A percentile compares a stretch with the other conserved stretches of the same genome.
Conservation (phyloP, 441 rosid genomes). For the Erodium texanum region DNA sequence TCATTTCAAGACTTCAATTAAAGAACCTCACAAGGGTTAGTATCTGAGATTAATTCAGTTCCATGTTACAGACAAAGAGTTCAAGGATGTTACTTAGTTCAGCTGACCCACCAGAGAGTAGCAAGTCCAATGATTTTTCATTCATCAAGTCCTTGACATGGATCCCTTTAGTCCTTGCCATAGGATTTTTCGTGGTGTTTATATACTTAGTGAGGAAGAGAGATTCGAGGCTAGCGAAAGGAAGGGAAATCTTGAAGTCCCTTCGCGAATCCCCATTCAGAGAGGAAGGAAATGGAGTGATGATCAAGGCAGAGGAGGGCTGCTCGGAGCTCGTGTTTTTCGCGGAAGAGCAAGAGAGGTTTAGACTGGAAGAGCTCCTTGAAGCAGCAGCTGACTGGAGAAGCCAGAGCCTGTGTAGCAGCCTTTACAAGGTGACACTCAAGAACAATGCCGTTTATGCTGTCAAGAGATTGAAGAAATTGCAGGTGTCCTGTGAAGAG, state of each 20-base stretch:
- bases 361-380: slow-evolving; percentile 42
- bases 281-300: slow-evolving; percentile 12
- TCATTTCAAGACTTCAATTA: neutral
- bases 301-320: slow-evolving; percentile 20
- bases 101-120: neutral
- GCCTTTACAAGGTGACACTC: slow-evolving; percentile 47
- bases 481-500: slow-evolving; percentile 33
- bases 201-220: slow-evolving; percentile 19
- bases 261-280: slow-evolving; percentile 23
- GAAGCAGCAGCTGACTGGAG: slow-evolving; percentile 47
- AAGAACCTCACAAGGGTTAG: neutral
- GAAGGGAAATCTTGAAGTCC: slow-evolving; percentile 23
- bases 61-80: neutral
- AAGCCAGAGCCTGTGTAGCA: slow-evolving; percentile 33
- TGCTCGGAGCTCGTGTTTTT: slow-evolving; percentile 40
- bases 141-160: neutral
- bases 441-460: slow-evolving; percentile 35
- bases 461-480: slow-evolving; percentile 46
- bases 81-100: neutral
- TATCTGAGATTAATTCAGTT: neutral
- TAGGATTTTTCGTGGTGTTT: slow-evolving; percentile 15
- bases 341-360: slow-evolving; percentile 35
- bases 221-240: slow-evolving; percentile 18
- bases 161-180: slow-evolving; percentile 21
- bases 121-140: no score